Evolutionary conservation across 164 flowering plant species (phyloP).

Genomic region (Dillenia turbinata): DNA sequence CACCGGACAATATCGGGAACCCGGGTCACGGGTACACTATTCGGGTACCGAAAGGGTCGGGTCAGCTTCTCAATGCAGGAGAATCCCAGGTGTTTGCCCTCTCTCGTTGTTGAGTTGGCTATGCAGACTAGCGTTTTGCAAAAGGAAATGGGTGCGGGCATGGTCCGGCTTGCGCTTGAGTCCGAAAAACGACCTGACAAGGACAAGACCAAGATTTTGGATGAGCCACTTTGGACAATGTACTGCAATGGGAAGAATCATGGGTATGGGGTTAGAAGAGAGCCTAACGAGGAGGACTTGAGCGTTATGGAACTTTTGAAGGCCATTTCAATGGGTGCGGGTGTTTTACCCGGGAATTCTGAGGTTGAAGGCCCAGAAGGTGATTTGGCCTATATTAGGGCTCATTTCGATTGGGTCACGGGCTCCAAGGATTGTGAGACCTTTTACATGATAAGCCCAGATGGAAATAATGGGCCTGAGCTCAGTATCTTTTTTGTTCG

Average conservation of each 20-base stretch:
- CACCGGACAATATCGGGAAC: conserved; percentile 14
- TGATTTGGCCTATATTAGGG: conserved; percentile 73
- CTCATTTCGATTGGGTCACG: conserved; percentile 68
- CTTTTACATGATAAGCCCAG: conserved; percentile 75
- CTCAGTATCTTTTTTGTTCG: conserved; percentile 75
- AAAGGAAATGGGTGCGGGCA: conserved; percentile 58
- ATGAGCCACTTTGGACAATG: conserved; percentile 81
- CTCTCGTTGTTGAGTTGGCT: conserved; percentile 55
- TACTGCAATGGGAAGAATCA: conserved; percentile 61
- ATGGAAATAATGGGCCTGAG: conserved; percentile 75
- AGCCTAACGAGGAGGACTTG: conserved; percentile 58
- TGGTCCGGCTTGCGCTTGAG: conserved; percentile 73
- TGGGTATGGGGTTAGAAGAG: conserved; percentile 60
- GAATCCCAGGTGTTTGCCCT: conserved; percentile 45
- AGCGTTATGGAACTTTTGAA: conserved; percentile 56
- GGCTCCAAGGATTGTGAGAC: conserved; percentile 86
- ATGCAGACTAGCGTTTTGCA: conserved; percentile 53
- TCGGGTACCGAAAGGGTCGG: conserved; percentile 64
- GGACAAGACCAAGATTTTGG: conserved; percentile 44
- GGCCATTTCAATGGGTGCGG: conserved; percentile 76
- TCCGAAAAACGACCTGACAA: conserved; percentile 52
- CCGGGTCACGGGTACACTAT: conserved; percentile 65
- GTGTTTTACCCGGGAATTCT: conserved; percentile 49
- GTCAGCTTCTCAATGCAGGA: conserved; percentile 67
- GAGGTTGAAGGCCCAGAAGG: conserved; percentile 51